Base-by-base conservation (phyloP, 176 grass and related monocot genomes). In the Avena sativa region DNA sequence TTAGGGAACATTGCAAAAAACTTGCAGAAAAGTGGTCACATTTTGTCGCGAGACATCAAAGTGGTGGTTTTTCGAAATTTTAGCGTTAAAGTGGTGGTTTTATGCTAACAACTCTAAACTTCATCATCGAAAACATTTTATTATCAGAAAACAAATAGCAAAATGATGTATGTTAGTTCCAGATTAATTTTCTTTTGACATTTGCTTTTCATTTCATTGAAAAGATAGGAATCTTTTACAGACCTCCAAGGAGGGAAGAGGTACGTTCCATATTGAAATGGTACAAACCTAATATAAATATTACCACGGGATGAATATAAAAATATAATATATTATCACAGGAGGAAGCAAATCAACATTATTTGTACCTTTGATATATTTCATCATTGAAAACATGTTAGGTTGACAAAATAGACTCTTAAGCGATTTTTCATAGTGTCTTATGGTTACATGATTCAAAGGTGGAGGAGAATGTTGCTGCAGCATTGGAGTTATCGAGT, bases 401-500 rank as follows among this genome's bases (percentile, higher is more conserved):
- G 56, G 17, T 44, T 61, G 34, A 79, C 5, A 57, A 58, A 20
- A 50, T 49, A 71, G 9, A 14, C 6, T 47, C 47, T 51, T n/a
- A 36, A 51, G 34, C 75, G 23, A 51, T 53, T 66, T 5, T 75
- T 68, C 20, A 36, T 23, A 36, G 77, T 46, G 7, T 77, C 48
- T 69, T 87, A 2, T 61, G 49, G 4, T 81, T 55, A 40, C 34
- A 34, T 86, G 36, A 65, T 86, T 80, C 58, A 76, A 76, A 98
- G 97, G 94, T 98, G 13, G 97, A 96, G 85, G 94, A 98, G 72
- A 98, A 98, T 36, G 87, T 96, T 23, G 82, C 93, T 75, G 92
- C 92, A 57, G 89, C 77, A 9, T 8, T 83, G 52, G 94, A 93
- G 83, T 56, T 98, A 56, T 96, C 90, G 9, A 90, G 36, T 28